Evolutionary conservation across 768 basidiomycete genomes (phyloP).

Genomic region (Hortiboletus campestris): DNA sequence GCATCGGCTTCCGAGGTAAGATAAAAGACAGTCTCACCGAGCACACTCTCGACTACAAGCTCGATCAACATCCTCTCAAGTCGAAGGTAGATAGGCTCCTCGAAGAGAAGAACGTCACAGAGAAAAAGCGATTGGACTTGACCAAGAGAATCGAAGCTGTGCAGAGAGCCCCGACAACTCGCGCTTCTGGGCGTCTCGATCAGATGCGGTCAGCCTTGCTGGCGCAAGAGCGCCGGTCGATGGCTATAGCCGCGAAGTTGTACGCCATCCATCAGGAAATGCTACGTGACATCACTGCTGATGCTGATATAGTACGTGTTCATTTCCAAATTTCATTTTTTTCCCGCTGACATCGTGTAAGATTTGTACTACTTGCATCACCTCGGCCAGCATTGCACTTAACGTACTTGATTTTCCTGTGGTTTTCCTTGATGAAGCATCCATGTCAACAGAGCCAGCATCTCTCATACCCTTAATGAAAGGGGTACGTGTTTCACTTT

Average conservation of each 20-base stretch:
- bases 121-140: slow-evolving; percentile 27
- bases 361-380: slow-evolving; percentile 89
- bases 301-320: slow-evolving; percentile 69
- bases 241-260: slow-evolving; percentile 40
- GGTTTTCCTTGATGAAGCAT: slow-evolving; percentile 93
- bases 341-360: slow-evolving; percentile 28
- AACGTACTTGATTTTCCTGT: slow-evolving; percentile 85
- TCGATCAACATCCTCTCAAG: slow-evolving; percentile 59
- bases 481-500: slow-evolving; percentile 61
- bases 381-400: slow-evolving; percentile 63
- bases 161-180: slow-evolving; percentile 16
- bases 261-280: slow-evolving; percentile 62
- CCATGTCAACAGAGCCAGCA: slow-evolving; percentile 94
- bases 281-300: slow-evolving; percentile 57
- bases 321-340: not conserved
- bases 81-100: slow-evolving; percentile 41
- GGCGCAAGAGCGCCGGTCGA: slow-evolving; percentile 30
- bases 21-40: slow-evolving; percentile 54
- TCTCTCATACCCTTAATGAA: slow-evolving; percentile 91
- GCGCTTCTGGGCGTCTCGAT: slow-evolving; percentile 23
- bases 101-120: slow-evolving; percentile 36
- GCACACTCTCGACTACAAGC: slow-evolving; percentile 63
- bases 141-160: slow-evolving; percentile 21
- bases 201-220: slow-evolving; percentile 29
- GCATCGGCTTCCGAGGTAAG: slow-evolving; percentile 65